Evolutionary conservation across 2,329 filamentous ascomycete genomes (phyloP).

Genomic region (Teratosphaeria viscida): DNA sequence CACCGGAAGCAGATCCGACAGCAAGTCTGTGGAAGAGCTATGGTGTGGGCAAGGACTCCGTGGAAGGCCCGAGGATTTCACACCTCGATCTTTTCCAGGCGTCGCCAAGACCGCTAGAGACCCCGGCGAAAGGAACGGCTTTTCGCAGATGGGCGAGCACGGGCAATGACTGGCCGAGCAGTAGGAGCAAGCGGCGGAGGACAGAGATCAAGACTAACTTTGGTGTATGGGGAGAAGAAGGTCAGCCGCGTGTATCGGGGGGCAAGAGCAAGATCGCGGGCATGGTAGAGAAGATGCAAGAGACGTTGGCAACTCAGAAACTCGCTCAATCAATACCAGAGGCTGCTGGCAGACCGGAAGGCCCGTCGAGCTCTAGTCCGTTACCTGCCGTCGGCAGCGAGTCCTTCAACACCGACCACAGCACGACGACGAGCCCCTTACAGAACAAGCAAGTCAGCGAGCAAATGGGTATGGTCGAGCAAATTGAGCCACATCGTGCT

Average conservation of each 20-base stretch:
- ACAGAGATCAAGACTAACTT: conserved; percentile 23
- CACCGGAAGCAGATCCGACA: conserved; percentile 36
- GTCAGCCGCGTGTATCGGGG: conserved; percentile 2
- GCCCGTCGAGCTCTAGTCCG: conserved; percentile 39
- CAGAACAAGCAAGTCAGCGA: conserved; percentile 5
- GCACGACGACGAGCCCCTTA: conserved; percentile 10
- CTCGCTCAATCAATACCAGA: conserved; percentile 10
- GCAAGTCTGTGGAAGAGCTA: conserved; percentile 39
- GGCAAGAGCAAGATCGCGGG: conserved; percentile 24
- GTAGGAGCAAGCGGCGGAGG: conserved; percentile 30
- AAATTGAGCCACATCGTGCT: neutral
- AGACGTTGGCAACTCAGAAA: conserved; percentile 30
- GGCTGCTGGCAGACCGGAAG: conserved; percentile 10
- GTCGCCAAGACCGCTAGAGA: conserved; percentile 34
- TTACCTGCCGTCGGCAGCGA: conserved; percentile 27
- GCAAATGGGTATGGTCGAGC: neutral
- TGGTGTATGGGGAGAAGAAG: conserved; percentile 28
- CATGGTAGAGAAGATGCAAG: conserved; percentile 36
- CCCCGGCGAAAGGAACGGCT: conserved; percentile 36
- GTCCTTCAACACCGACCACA: neutral
- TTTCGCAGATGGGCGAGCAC: conserved; percentile 42
- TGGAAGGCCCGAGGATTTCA: conserved; percentile 28
- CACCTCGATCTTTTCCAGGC: conserved; percentile 36
- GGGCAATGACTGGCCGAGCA: conserved; percentile 37
- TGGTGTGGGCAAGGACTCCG: conserved; percentile 25